These are phyloP conservation scores for Camelina hispida DNA, from an alignment of 345 rosid genomes.

Conservation along the genomic window DNA sequence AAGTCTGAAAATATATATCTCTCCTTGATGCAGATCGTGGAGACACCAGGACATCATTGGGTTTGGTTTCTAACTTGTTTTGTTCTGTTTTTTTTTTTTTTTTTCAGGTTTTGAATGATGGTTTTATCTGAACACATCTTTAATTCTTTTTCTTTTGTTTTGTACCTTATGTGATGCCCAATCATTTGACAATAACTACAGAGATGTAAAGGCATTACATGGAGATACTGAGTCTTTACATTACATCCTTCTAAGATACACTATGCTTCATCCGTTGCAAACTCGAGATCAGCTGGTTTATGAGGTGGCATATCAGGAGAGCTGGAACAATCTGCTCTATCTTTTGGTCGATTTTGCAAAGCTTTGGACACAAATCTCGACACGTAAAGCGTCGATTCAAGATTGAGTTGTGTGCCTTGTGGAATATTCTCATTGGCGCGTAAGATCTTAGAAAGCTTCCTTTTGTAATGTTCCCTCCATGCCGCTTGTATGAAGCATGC, in stretches of 20 bases:
- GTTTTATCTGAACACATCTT: too few species aligned
- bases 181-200: too few species aligned
- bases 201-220: too few species aligned
- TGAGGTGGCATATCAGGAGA: conserved; percentile 42
- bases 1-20: too few species aligned
- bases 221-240: not conserved
- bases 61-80: too few species aligned
- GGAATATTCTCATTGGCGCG: not conserved
- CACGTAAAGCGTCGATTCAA: conserved; percentile 51
- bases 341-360: conserved; percentile 34
- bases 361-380: conserved; percentile 55
- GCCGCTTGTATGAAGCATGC: conserved; percentile 70
- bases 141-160: too few species aligned
- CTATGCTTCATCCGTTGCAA: conserved; percentile 23
- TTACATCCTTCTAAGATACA: not conserved
- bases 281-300: conserved; percentile 50
- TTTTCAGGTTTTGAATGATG: too few species aligned
- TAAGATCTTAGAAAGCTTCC: conserved; percentile 44
- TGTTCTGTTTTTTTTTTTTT: too few species aligned
- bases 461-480: conserved; percentile 59
- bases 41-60: too few species aligned
- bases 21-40: too few species aligned
- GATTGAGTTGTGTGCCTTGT: conserved; percentile 32
- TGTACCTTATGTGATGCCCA: too few species aligned
- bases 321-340: conserved; percentile 22